Evolutionary conservation across 495 filamentous ascomycete species (phyloP), one percentile per base, ranked within the genome.

Genomic region (Penicillium parvum): DNA sequence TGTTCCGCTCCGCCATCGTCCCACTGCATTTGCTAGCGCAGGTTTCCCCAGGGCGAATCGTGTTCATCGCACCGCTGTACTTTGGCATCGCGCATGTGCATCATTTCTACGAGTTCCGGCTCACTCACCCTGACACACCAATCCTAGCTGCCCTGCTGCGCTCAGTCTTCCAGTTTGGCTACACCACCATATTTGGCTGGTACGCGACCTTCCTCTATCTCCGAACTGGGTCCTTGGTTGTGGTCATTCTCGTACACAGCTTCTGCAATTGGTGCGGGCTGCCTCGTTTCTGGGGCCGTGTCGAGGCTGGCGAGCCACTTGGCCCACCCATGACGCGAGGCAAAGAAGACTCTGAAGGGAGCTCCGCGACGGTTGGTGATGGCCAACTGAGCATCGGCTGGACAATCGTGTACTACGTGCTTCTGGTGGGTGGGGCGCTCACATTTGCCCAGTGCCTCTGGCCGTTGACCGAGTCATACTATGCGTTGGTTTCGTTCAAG

Each of bases 31-130:
- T 96, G 4, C 64, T 91, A n/a, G 78, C 89, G n/a, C 73, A 74
- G 21, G 62, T 76, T 5, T 66, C 77, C 3, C 63, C 81, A 2
- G 64, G 63, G 0, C 69, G 65, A 4, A 81, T 86, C 50, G 73
- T 96, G 54, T 88, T 92, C 62, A 60, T 87, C 6, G 81, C 86
- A 0, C 92, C 92, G 2, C 64, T 97, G 7, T 86, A 95, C 65
- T 98, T 98, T 61, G 92, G 94, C 40, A 85, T 98, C 36, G 88
- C 90, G 8, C 92, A 98, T 68, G 63, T 95, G 19, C 91, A 98
- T 65, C 92, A 97, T 67, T 88, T 90, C 64, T 95, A 96, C 68
- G 92, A 98, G 67, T 96, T 91, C 69, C 79, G 82, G 21, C 68
- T 95, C 7, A 85, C 82, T 1, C 78, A 95, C 55, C 88, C 91